Conservation (phyloP, 352 stramenopile genomes). For the Halophytophthora polymorphica region DNA sequence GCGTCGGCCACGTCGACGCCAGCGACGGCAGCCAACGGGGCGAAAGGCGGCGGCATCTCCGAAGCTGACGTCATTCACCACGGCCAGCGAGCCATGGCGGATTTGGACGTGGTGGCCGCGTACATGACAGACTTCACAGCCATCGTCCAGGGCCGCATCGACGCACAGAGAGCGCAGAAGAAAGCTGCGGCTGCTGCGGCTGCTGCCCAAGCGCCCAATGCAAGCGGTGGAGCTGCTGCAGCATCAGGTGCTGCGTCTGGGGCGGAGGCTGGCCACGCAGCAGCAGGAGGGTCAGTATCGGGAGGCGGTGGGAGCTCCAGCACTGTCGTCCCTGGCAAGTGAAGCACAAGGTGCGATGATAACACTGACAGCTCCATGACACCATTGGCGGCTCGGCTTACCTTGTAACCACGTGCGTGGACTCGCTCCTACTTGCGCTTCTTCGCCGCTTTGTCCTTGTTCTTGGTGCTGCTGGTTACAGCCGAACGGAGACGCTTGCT, state of each 20-base stretch:
- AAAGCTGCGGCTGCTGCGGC: constrained; percentile 34
- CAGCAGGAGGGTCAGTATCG: constrained; percentile 7
- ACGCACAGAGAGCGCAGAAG: constrained; percentile 71
- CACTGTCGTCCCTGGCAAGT: constrained; percentile 15
- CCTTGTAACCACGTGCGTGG: neutral
- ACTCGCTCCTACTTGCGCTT: constrained; percentile 13
- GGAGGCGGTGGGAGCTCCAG: constrained; percentile 12
- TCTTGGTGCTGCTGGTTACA: constrained; percentile 32
- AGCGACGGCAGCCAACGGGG: neutral
- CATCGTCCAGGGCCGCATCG: constrained; percentile 70
- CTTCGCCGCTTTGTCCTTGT: constrained; percentile 15
- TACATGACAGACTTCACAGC: constrained; percentile 93
- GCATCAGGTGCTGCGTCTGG: constrained; percentile 12
- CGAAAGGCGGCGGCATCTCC: constrained; percentile 45
- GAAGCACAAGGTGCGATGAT: constrained; percentile 4
- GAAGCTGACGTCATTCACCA: constrained; percentile 86
- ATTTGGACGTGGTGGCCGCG: constrained; percentile 90
- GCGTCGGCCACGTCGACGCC: constrained; percentile 8
- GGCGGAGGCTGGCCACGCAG: constrained; percentile 13
- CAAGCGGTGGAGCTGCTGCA: constrained; percentile 6
- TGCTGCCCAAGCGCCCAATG: constrained; percentile 10
- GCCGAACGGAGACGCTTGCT: constrained; percentile 87
- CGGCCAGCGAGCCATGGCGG: constrained; percentile 77
- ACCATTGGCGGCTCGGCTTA: constrained; percentile 11
- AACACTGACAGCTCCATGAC: constrained; percentile 3